Evolutionary conservation across 257 asterid genomes (phyloP), one percentile per base, ranked within the genome.

Genomic region (Solanum sejunctum): DNA sequence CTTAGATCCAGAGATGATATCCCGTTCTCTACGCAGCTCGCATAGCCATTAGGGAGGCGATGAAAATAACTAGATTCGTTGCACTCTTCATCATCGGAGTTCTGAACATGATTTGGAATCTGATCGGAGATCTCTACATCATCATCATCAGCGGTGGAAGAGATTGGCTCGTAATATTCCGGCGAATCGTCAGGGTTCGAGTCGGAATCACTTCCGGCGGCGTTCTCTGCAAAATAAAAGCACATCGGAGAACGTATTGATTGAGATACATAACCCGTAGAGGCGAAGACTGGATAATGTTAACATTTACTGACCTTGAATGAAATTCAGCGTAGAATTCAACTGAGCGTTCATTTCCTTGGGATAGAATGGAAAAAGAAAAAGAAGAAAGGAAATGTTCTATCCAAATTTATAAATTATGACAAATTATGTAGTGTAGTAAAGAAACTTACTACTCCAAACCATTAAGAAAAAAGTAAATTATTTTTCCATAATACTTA

Each of bases 151-250:
- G 45, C 90, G 28, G 73, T 89, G 67, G 67, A 86, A 43, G 95
- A 87, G 28, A 94, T 90, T 20, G 98, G 94, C 89, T 92, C 94
- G 91, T 94, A 94, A 91, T 89, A 91, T 45, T 89, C 93, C 51
- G 88, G 84, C 21, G 88, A 83, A 16, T 92, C 98, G 60, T 94
- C 97, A 36, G 93, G 57, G 75, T 87, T 88, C 5, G 95, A 71
- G 82, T 94, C 97, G 73, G 98, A 92, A 87, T 93, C 95, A 89
- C 94, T 92, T 20, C 57, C 91, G 55, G 86, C 89, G 75, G 87
- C 89, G 86, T 88, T 85, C 39, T 87, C 93, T 83, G 87, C 87
- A 23, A 67, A 26, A 39, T 32, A 26, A 85, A 20, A 17, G 70
- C 60, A 45, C 43, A 21, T 20, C n/a, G 20, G 45, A 3, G 15